A percentile compares a stretch with the other conserved stretches of the same genome.
Conservation (phyloP, 2,329 filamentous ascomycete genomes). For the Pyricularia sp. region DNA sequence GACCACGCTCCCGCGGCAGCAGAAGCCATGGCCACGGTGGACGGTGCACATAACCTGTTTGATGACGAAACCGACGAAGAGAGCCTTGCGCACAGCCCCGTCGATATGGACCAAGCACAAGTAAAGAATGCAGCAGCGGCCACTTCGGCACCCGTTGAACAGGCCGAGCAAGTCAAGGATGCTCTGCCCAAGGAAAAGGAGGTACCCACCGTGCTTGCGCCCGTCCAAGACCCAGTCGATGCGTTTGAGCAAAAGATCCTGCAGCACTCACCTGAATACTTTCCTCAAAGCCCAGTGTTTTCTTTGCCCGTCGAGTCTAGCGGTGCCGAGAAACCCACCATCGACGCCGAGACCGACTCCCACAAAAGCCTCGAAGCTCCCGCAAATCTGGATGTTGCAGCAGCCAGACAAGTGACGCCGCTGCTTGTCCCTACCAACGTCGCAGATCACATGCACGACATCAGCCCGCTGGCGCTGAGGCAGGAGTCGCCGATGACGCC, state of each 20-base stretch:
- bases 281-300: neutral
- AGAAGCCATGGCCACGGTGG: constrained; percentile 21
- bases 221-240: neutral
- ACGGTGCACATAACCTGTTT: constrained; percentile 24
- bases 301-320: neutral
- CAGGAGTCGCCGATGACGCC: constrained; percentile 9
- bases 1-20: constrained; percentile 5
- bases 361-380: neutral
- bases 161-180: neutral
- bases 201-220: neutral
- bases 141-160: neutral
- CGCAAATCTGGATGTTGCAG: neutral
- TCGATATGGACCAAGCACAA: neutral
- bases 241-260: neutral
- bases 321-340: neutral
- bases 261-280: neutral
- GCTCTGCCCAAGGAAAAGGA: neutral
- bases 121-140: neutral
- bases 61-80: constrained; percentile 13
- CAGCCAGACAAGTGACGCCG: constrained; percentile 9
- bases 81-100: neutral
- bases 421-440: constrained; percentile 5
- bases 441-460: constrained; percentile 8
- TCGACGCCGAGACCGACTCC: neutral
- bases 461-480: constrained; percentile 11